These are phyloP conservation scores for Ceratocystis lukuohia DNA, from an alignment of 2,329 filamentous ascomycete genomes.

Conservation along the genomic window DNA sequence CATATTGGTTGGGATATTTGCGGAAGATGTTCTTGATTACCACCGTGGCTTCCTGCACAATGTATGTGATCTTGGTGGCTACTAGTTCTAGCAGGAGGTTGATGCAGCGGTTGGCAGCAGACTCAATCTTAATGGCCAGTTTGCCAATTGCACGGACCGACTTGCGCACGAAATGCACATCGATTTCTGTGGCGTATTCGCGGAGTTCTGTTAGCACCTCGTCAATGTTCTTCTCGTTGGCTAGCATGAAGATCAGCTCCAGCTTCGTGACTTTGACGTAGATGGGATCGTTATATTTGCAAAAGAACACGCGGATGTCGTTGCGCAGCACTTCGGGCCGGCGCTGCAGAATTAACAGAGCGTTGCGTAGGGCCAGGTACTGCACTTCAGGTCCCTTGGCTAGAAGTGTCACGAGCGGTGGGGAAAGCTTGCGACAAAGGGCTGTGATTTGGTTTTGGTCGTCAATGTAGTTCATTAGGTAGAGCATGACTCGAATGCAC, in stretches of 20 bases:
- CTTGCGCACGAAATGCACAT: constrained; percentile 96
- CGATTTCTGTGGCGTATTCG: constrained; percentile 96
- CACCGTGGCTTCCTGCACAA: constrained; percentile 96
- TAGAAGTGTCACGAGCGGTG: constrained; percentile 82
- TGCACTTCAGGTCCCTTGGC: constrained; percentile 98
- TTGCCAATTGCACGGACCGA: constrained; percentile 96
- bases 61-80: constrained; percentile 95
- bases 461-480: constrained; percentile 96
- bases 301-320: constrained; percentile 97
- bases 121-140: constrained; percentile 96
- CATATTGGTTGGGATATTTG: constrained; percentile 97
- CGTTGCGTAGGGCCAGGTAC: constrained; percentile 87
- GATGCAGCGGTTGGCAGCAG: constrained; percentile 80
- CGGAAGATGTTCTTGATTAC: constrained; percentile 99
- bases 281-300: constrained; percentile 99
- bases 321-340: constrained; percentile 87
- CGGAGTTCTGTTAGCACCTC: constrained; percentile 87
- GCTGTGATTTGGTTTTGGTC: constrained; percentile 79
- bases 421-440: constrained; percentile 84
- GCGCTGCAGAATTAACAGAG: constrained; percentile 81
- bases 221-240: constrained; percentile 86
- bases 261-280: constrained; percentile 99
- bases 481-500: constrained; percentile 89
- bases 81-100: constrained; percentile 85
- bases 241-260: constrained; percentile 97